Conservation (phyloP, 768 basidiomycete genomes). For the Mycena floridula region DNA sequence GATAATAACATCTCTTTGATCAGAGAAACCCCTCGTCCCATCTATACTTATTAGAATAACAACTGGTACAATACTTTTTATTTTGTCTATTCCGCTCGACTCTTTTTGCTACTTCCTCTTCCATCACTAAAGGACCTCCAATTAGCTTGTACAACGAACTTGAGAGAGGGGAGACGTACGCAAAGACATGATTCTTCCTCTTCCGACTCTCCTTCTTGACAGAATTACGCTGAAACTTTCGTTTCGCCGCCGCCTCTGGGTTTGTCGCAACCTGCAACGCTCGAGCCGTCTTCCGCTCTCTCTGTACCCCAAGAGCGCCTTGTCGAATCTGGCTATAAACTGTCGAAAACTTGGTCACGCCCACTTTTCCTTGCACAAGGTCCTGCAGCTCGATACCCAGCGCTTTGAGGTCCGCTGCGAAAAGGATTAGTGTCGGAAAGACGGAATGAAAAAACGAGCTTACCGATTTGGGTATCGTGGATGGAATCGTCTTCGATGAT, state of each 20-base stretch:
- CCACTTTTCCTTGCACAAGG: slow-evolving; percentile 81
- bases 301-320: slow-evolving; percentile 53
- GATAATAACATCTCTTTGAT: too few relatives aligned
- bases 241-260: slow-evolving; percentile 70
- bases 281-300: slow-evolving; percentile 63
- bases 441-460: slow-evolving; percentile 15
- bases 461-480: slow-evolving; percentile 74
- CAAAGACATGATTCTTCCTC: slow-evolving; percentile 56
- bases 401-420: slow-evolving; percentile 74
- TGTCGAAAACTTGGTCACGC: slow-evolving; percentile 75
- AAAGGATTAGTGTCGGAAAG: background rate
- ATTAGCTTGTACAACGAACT: background rate
- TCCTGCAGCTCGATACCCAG: slow-evolving; percentile 81
- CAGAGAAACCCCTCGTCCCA: too few relatives aligned
- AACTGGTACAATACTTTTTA: too few relatives aligned
- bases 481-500: slow-evolving; percentile 84
- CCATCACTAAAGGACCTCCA: slow-evolving; percentile 34
- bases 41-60: too few relatives aligned
- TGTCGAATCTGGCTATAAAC: slow-evolving; percentile 81
- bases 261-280: slow-evolving; percentile 59
- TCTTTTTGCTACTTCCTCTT: slow-evolving; percentile 42
- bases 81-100: slow-evolving; percentile 32
- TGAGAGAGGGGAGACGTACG: slow-evolving; percentile 37
- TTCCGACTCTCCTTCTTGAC: slow-evolving; percentile 86
- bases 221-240: slow-evolving; percentile 64